Conservation (phyloP, 2,329 filamentous ascomycete genomes). For the Aspergillus pseudoterreus region DNA sequence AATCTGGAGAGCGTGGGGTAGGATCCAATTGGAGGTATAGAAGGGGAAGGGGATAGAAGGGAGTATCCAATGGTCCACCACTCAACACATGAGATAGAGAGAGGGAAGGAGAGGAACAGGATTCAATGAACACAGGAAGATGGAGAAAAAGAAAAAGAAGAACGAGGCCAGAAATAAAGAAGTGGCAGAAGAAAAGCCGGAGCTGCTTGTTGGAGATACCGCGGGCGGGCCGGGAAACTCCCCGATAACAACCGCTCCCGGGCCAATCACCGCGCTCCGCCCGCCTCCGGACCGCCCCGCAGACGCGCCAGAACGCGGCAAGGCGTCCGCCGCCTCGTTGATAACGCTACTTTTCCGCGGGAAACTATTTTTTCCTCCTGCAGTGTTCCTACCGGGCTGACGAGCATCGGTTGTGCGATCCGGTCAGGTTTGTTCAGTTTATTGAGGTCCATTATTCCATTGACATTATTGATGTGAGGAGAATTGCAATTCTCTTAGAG, state of each 20-base stretch:
- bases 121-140: neutral
- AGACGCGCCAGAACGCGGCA: neutral
- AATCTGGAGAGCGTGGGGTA: neutral
- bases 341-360: neutral
- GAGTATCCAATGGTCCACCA: neutral
- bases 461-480: neutral
- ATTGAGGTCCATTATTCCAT: neutral
- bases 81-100: neutral
- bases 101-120: slow-evolving; percentile 1
- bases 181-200: neutral
- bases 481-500: neutral
- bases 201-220: neutral
- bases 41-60: neutral
- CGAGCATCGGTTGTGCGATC: neutral
- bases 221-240: neutral
- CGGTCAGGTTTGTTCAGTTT: neutral
- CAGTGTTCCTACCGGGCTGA: too few species aligned
- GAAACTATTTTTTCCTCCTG: neutral
- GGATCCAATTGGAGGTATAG: slow-evolving; percentile 1
- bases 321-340: neutral
- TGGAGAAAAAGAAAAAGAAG: slow-evolving; percentile 3
- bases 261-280: neutral
- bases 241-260: neutral
- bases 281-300: neutral
- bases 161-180: neutral